Base-by-base conservation (phyloP, 768 basidiomycete species). In the Auricularia auricula-judae region DNA sequence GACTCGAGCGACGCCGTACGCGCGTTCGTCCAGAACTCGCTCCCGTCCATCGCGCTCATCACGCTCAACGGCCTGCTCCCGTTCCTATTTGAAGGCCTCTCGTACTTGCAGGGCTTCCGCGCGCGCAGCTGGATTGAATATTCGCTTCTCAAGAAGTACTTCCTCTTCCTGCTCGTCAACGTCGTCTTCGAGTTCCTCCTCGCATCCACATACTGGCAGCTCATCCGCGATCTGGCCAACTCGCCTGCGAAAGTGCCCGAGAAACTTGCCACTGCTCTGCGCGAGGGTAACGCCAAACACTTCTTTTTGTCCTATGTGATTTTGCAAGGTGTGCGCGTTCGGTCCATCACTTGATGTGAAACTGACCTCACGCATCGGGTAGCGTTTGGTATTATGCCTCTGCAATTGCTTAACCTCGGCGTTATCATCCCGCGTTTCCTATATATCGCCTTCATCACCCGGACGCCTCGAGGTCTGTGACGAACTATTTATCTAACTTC, bases 61-160 rank as follows among this genome's bases (percentile, higher is more conserved):
- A 83, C 83, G 0, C 81, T 98, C 71, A 99, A 98, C 74, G 93
- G 91, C 0, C 66, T 89, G 35, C 72, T 98, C 11, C 97, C 97
- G 0, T 94, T 94, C 74, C 75, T 95, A 14, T 78, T 99, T 21
- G 94, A 97, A 77, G 89, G 93, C 90, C 77, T 98, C 47, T 93
- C 92, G 0, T 95, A 96, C 71, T 76, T 87, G n/a, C 92, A 98
- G 73, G 97, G 95, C 3, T 89, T 86, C 69, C 86, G 84, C 39
- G 93, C 96, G 3, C 79, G 93, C 35, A 96, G 93, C 71, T 89
- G 91, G 86, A 84, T 98, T 42, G 96, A 98, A 71, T 95, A 92
- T 70, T 93, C 93, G 0, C 75, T 98, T 56, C 74, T 99, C 73
- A 90, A 88, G 69, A 98, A 98, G 93, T 98, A 97, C 73, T 93